Conservation (phyloP, 208 protist genomes). For the Acanthamoeba royreba region DNA sequence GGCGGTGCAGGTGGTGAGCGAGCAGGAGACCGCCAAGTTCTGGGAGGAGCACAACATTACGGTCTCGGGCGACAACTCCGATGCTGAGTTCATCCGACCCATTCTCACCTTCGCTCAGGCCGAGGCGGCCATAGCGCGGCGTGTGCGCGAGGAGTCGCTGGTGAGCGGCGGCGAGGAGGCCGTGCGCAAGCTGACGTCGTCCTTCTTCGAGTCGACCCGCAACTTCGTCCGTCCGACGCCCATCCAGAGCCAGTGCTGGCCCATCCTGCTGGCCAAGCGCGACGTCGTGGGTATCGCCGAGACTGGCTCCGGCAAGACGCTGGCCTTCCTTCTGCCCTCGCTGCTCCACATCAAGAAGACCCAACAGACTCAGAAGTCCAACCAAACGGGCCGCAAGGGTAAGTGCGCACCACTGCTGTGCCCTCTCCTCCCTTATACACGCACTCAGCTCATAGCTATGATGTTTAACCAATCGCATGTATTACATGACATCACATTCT, state of each 20-base stretch:
- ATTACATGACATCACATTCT: not conserved
- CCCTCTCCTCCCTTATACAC: not conserved
- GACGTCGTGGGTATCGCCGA: conserved; percentile 84
- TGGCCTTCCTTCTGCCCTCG: conserved; percentile 80
- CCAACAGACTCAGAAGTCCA: not conserved
- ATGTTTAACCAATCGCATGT: not conserved
- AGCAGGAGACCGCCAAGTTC: not conserved
- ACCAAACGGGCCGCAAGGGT: not conserved
- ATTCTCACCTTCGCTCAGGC: conserved; percentile 9
- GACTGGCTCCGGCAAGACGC: conserved; percentile 87
- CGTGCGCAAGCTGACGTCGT: not conserved
- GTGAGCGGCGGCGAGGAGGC: not conserved
- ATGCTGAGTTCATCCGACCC: not conserved
- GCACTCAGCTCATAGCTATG: not conserved
- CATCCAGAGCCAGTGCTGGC: conserved; percentile 86
- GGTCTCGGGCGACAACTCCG: not conserved
- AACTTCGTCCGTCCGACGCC: conserved; percentile 79
- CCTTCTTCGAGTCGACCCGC: conserved; percentile 30
- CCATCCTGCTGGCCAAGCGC: conserved; percentile 76
- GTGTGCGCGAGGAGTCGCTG: not conserved
- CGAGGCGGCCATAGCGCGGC: not conserved
- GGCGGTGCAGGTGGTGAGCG: not conserved
- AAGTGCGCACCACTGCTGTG: no score
- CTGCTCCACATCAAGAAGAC: conserved; percentile 76
- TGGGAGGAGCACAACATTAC: conserved; percentile 7